These are phyloP conservation scores for Biscutella laevigata DNA, from an alignment of 441 rosid species.

Conservation along the genomic window DNA sequence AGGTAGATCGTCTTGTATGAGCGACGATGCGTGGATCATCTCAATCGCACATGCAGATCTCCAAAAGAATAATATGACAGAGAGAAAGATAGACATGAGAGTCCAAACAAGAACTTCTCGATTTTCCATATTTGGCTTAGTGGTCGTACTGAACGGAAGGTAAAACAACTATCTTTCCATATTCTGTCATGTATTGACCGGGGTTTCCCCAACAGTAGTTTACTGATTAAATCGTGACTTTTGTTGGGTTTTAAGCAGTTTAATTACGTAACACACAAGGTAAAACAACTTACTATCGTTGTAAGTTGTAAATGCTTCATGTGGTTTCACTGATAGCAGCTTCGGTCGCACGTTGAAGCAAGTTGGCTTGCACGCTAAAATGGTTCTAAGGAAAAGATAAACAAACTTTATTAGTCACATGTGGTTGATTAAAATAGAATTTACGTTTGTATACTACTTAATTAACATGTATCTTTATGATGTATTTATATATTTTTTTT, in stretches of 20 bases:
- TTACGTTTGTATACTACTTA: neutral
- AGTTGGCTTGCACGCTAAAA: neutral
- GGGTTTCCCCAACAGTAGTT: no score
- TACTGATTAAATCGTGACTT: neutral
- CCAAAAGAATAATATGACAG: neutral
- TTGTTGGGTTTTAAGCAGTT: neutral
- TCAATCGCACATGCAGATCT: slow-evolving; percentile 37
- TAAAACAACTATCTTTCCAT: no score
- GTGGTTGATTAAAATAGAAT: neutral
- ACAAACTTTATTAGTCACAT: neutral
- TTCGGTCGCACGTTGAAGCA: neutral
- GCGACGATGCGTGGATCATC: slow-evolving; percentile 37
- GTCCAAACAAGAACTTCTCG: neutral
- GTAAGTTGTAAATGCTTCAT: neutral
- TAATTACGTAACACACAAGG: neutral
- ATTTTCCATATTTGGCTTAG: neutral
- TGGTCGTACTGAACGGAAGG: no score
- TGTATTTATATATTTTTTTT: no score
- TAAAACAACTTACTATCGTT: neutral
- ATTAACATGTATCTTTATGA: no score
- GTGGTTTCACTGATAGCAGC: neutral
- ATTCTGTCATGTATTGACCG: no score
- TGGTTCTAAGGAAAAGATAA: neutral
- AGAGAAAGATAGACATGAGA: neutral
- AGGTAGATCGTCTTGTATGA: slow-evolving; percentile 45